phyloP scores from a whole-genome alignment of 345 rosid genomes.

The Populus nigra region DNA sequence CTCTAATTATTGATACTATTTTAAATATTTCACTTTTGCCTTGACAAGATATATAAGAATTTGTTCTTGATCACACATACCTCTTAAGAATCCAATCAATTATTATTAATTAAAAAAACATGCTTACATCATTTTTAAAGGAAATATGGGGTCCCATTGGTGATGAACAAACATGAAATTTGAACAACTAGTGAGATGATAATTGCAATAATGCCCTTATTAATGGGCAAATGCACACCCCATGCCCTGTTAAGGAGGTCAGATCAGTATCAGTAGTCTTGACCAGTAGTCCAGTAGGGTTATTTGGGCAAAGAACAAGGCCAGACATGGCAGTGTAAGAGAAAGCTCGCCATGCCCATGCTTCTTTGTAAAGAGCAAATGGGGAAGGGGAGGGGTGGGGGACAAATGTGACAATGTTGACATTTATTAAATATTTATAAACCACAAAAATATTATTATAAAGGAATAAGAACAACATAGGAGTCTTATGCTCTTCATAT shows the following conservation, averaged over 20 bases:
- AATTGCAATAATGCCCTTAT: neutral
- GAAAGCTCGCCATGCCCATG: no score
- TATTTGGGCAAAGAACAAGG: neutral
- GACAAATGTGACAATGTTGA: neutral
- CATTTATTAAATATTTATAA: neutral
- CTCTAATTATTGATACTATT: neutral
- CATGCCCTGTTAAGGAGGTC: constrained; percentile 6
- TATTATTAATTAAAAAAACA: neutral
- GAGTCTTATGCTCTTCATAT: neutral
- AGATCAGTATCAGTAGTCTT: neutral
- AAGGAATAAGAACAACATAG: constrained; percentile 2
- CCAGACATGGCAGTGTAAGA: neutral
- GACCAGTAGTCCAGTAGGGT: no score
- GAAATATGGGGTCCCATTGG: constrained; percentile 9
- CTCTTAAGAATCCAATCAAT: constrained; percentile 2
- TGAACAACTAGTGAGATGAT: constrained; percentile 3
- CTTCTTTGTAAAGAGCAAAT: no score
- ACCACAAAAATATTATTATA: neutral
- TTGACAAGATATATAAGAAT: neutral
- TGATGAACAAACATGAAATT: neutral
- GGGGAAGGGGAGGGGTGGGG: neutral
- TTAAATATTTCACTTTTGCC: neutral
- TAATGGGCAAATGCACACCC: constrained; percentile 19
- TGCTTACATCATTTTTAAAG: neutral
- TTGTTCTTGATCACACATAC: neutral